Evolutionary conservation across 208 protist species (phyloP), one percentile per base, ranked within the genome.

Genomic region (Trypanosoma boissoni): DNA sequence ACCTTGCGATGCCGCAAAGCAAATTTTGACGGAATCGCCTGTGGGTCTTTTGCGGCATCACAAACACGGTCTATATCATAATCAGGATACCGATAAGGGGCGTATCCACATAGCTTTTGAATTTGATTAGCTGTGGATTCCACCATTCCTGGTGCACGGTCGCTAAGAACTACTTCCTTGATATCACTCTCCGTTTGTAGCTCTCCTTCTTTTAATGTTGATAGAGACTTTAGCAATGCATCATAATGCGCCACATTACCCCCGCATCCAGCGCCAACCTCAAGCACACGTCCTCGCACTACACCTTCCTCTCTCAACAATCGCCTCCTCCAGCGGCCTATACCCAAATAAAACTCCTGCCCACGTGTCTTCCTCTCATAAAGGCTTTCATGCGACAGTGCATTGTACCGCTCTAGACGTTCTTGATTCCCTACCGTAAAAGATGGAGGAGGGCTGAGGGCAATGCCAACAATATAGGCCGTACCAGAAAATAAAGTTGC

Each of bases 201-300:
- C 14, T 41, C 24, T 26, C 24, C 45, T 63, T 23, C 1, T 23
- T 29, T 42, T 34, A 23, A 21, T 36, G 12, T 44, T 39, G 26
- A 46, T 9, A 14, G 28, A 29, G 42, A 29, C 3, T 50, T 18
- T 20, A 69, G 20, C 20, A 61, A 12, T 12, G 55, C 16, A n/a
- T 59, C 69, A 57, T 92, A 94, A 54, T 89, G 86, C 2, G 49
- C 41, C 14, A 86, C 43, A 69, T 86, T 91, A 36, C 76, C 72
- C 23, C 80, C 87, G 66, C 86, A 93, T 27, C 89, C 89, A 3
- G 80, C 78, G 10, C 89, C 89, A 28, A 96, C 81, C 48, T 96
- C 86, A 21, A 96, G 55, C 21, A 94, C 84, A 46, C 82, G 74
- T 2, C 89, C 89, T 0, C 56, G 60, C 42, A 88, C 56, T 1